A percentile compares a stretch with the other conserved stretches of the same genome.
Evolutionary conservation across 2,329 filamentous ascomycete species (phyloP).

Genomic region (Alternaria hordeiaustralica): DNA sequence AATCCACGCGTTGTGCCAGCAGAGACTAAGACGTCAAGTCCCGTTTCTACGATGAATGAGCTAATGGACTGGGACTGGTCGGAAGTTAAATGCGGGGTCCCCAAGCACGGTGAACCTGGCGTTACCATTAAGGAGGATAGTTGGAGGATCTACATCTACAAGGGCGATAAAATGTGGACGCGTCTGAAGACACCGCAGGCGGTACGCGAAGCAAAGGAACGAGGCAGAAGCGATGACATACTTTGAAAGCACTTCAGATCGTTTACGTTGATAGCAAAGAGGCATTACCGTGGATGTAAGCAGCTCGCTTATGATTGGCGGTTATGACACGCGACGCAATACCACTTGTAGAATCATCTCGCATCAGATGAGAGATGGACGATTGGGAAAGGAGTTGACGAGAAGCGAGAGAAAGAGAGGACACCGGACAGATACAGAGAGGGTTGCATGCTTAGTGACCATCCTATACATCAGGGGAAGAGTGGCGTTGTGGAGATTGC

Average conservation of each 20-base stretch:
- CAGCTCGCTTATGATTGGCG: neutral
- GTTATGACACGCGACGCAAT: neutral
- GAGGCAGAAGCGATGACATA: neutral
- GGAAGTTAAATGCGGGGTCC: neutral
- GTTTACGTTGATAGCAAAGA: neutral
- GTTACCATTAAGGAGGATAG: constrained; percentile 4
- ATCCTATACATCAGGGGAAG: neutral
- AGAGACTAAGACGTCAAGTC: neutral
- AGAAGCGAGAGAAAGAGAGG: neutral
- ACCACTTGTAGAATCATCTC: neutral
- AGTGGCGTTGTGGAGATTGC: neutral
- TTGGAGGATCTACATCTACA: neutral
- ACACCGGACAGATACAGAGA: neutral
- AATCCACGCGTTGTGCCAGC: neutral
- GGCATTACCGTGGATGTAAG: neutral
- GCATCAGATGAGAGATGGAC: neutral
- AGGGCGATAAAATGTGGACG: neutral
- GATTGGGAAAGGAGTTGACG: neutral
- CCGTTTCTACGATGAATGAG: neutral
- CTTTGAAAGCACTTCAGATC: neutral
- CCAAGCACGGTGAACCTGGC: neutral
- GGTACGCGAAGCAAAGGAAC: neutral
- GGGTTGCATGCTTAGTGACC: neutral
- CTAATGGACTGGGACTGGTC: neutral
- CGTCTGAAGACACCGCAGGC: constrained; percentile 10